phyloP scores from a whole-genome alignment of 2,329 filamentous ascomycete species.

The Daldinia eschscholtzii region DNA sequence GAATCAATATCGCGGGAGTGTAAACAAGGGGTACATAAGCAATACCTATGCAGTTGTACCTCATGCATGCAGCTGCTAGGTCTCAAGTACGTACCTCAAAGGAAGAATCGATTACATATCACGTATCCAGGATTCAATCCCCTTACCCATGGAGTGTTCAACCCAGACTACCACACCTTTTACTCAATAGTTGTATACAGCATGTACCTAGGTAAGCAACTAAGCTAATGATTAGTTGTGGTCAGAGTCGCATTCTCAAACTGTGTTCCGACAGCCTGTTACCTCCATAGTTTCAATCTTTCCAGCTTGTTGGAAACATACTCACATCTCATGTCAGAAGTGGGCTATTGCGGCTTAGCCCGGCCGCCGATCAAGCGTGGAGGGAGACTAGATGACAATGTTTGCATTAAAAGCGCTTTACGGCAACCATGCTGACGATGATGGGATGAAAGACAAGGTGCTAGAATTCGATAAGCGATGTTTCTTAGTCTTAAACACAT shows the following conservation, averaged over 20 bases:
- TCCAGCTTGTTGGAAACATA: conserved; percentile 27
- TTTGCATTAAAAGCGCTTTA: conserved; percentile 19
- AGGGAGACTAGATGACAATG: conserved; percentile 36
- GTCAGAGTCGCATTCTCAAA: conserved; percentile 52
- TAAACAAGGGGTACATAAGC: conserved; percentile 20
- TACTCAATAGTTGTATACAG: conserved; percentile 5
- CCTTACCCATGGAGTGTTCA: conserved; percentile 33
- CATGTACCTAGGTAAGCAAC: conserved; percentile 11
- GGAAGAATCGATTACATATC: conserved; percentile 11
- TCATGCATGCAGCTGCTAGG: not conserved
- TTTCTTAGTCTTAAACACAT: conserved; percentile 16
- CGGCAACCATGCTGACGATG: conserved; percentile 11
- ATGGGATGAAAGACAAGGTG: conserved; percentile 28
- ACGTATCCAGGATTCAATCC: conserved; percentile 24
- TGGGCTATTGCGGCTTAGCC: conserved; percentile 34
- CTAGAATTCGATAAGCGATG: not conserved
- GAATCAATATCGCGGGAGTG: conserved; percentile 23
- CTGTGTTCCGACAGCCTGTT: conserved; percentile 51
- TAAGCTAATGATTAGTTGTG: conserved; percentile 5
- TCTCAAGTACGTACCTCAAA: not conserved
- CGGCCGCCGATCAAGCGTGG: conserved; percentile 33
- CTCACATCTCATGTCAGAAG: conserved; percentile 38
- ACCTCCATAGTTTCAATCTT: conserved; percentile 51
- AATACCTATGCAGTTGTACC: conserved; percentile 12
- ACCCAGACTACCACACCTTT: conserved; percentile 3